Base-by-base conservation (phyloP, 83 land plant species). In the Picea abies region DNA sequence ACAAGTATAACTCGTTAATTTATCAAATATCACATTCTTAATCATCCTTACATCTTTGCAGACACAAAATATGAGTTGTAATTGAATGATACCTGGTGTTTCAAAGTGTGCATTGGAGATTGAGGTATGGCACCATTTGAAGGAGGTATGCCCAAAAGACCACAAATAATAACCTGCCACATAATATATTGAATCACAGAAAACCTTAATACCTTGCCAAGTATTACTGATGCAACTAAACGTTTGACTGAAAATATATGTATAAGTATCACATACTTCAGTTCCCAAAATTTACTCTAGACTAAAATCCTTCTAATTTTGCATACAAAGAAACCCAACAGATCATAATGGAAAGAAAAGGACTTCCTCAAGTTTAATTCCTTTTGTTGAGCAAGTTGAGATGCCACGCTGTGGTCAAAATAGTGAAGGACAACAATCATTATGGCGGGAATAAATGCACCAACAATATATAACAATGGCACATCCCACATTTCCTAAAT, bases 71-170 rank as follows among this genome's bases (percentile, higher is more conserved):
- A 29, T 29, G 29, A 29, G 29, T 29, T 29, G 29, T 5, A 26
- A 16, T 22, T 15, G 52, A 39, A 62, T 12, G 12, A 63, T 86
- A 94, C 99, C 93, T 96, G 94, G 77, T 94, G 93, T 80, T 94
- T 96, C 19, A 96, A 87, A 80, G 99, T 94, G 76, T 97, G 99
- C 99, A 97, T 97, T 3, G 98, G 99, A 72, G 99, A 97, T 80
- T 97, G 99, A 22, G 99, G 99, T 49, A 97, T 90, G 68, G 95
- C 99, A 39, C 99, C 99, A 81, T 97, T 96, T 69, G 99, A 88
- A 56, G 99, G 99, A 66, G 99, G 99, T 64, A 97, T 88, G 25
- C 99, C 99, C 83, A 95, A 80, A 35, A 97, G 91, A 39, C 99
- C 99, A 84, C 99, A 97, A 15, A 91, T 10, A 49, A 97, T 80